Evolutionary conservation across 1,284 basidiomycete species (phyloP), one percentile per base, ranked within the genome.

Genomic region (Ceratobasidium sp.): DNA sequence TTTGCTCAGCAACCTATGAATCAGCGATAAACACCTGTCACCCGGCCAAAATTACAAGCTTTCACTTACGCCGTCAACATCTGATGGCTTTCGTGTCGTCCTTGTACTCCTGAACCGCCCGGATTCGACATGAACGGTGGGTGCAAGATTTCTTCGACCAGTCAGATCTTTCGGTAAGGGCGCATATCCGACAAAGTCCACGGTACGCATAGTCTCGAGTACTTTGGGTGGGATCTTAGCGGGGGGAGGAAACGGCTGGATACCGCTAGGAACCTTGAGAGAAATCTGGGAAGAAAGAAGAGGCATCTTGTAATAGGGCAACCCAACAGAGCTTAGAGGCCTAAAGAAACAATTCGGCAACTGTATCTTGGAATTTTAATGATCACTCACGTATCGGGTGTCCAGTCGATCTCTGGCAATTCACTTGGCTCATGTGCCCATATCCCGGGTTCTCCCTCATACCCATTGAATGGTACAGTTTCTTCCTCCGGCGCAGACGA

Each of bases 111-210:
- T 90, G 85, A 99, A 99, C 58, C 95, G 89, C 15, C 87, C 90
- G 84, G 89, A 90, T 80, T 86, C 87, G 7, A 86, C 85, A 23
- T 85, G 79, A 12, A 78, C 86, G 39, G 87, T 86, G 13, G 87
- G 84, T 7, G 93, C 89, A 79, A 95, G 89, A 83, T 98, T 98
- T 55, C 97, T 90, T 81, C 92, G 90, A 0, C 95, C 96, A 81
- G 90, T 90, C 60, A 96, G 87, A 82, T 96, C 96, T 83, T 92
- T 94, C 0, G 95, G 97, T 63, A 95, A 87, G 5, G 91, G 86
- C 0, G 96, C 96, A 84, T 97, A 99, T 6, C 94, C 94, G 46
- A 98, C 89, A 81, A 94, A 95, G 83, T 97, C 97, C 80, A 96
- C 95, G 81, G 90, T 90, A 84, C 94, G 95, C 89, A 98, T 94